phyloP scores from a whole-genome alignment of 306 rosid genomes.

The Clitoria ternatea region DNA sequence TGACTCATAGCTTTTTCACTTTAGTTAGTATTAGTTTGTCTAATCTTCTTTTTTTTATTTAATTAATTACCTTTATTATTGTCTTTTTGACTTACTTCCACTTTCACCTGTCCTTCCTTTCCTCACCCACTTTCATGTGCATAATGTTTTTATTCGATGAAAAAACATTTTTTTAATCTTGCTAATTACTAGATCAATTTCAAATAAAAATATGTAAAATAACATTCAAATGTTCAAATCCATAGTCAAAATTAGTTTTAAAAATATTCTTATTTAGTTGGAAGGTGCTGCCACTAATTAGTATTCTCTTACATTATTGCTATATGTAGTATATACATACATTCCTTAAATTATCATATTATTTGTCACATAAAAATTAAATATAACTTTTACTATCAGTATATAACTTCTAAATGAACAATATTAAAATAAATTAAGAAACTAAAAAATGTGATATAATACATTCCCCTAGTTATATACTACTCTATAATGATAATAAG shows the following conservation, averaged over 20 bases:
- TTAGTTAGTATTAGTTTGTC: background rate
- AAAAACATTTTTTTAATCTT: background rate
- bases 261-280: too few relatives aligned
- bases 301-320: too few relatives aligned
- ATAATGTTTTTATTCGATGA: background rate
- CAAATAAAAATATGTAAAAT: background rate
- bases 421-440: background rate
- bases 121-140: slow-evolving; percentile 23
- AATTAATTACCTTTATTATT: background rate
- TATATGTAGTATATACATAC: too few relatives aligned
- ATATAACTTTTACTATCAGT: too few relatives aligned
- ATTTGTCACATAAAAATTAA: background rate
- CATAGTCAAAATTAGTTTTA: too few relatives aligned
- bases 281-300: too few relatives aligned
- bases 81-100: slow-evolving; percentile 23
- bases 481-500: background rate
- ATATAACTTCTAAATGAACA: too few relatives aligned
- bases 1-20: background rate
- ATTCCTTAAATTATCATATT: background rate
- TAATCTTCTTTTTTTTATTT: background rate
- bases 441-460: background rate
- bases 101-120: background rate
- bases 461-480: background rate
- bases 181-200: too few relatives aligned
- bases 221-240: too few relatives aligned